Evolutionary conservation across 768 basidiomycete genomes (phyloP), one percentile per base, ranked within the genome.

Genomic region (Artomyces pyxidatus): DNA sequence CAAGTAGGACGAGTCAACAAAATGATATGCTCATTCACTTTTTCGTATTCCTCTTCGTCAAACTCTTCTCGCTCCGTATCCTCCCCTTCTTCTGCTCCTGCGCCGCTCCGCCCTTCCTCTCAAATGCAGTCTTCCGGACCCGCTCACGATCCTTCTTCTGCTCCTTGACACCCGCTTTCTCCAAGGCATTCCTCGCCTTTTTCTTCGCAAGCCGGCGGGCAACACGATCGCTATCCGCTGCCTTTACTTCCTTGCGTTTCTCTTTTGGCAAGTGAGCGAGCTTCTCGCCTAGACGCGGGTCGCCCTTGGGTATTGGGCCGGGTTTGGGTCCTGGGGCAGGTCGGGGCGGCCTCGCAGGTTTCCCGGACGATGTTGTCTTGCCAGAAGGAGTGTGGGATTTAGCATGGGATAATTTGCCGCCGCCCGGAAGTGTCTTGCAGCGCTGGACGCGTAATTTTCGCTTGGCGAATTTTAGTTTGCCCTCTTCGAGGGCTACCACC

Each of bases 151-250:
- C 71, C 60, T 72, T 76, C 22, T 59, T 66, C 49, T 64, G 61
- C 23, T 61, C 41, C 49, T 67, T 65, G 4, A 70, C 64, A 22
- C 65, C 69, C 54, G 67, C 61, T 46, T 69, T 65, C 22, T 59
- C 66, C 61, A 86, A 71, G 32, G 71, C 63, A 57, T 73, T 75
- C 55, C 83, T 72, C 28, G 81, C 76, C 66, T 85, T 86, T 69
- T 96, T 96, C 79, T 97, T 96, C 37, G 88, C 91, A 64, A 93
- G 62, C 49, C 95, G 73, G 42, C 95, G 71, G 37, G 84, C 86
- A 37, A 91, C 72, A 23, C 95, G 83, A 51, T 88, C 89, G 1
- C 81, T 73, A 63, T 98, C 85, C 21, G 75, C 60, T 3, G 83
- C 74, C 67, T 99, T 99, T 52, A 71, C 78, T 37, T 77, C 72